Evolutionary conservation across 495 filamentous ascomycete species (phyloP).

Genomic region (Penicillium subrubescens): DNA sequence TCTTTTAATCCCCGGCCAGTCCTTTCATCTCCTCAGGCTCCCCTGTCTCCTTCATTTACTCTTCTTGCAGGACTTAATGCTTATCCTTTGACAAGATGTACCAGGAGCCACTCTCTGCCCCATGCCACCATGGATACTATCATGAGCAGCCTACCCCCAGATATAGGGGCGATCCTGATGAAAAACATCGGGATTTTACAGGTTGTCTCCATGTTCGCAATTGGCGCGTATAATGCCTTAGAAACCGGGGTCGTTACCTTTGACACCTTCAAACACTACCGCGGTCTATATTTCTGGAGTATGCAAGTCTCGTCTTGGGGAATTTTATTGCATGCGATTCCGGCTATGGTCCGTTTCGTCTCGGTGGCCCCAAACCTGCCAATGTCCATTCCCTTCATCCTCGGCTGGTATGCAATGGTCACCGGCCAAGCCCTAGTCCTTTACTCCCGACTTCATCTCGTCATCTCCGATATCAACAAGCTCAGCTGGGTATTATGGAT

Average conservation of each 20-base stretch:
- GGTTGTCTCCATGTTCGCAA: conserved; percentile 24
- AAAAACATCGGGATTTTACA: conserved; percentile 12
- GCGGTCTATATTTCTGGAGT: conserved; percentile 44
- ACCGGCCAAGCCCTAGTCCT: conserved; percentile 65
- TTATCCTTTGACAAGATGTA: neutral
- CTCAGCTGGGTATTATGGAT: conserved; percentile 52
- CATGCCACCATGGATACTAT: conserved; percentile 18
- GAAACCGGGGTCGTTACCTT: conserved; percentile 38
- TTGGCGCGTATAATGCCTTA: conserved; percentile 31
- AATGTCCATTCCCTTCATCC: conserved; percentile 22
- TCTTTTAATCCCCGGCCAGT: conserved; percentile 5
- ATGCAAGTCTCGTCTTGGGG: conserved; percentile 37
- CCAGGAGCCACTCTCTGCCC: neutral
- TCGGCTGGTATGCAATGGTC: conserved; percentile 64
- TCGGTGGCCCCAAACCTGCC: neutral
- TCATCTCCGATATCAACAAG: conserved; percentile 42
- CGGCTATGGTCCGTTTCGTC: conserved; percentile 9
- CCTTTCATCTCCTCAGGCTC: neutral
- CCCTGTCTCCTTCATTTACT: neutral
- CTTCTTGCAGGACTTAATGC: neutral
- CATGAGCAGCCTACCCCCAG: conserved; percentile 11
- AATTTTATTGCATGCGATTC: conserved; percentile 30
- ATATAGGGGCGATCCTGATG: conserved; percentile 11
- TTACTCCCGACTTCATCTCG: conserved; percentile 64
- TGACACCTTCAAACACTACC: conserved; percentile 34